Base-by-base conservation (phyloP, 352 stramenopile species). In the Phytophthora kernoviae region DNA sequence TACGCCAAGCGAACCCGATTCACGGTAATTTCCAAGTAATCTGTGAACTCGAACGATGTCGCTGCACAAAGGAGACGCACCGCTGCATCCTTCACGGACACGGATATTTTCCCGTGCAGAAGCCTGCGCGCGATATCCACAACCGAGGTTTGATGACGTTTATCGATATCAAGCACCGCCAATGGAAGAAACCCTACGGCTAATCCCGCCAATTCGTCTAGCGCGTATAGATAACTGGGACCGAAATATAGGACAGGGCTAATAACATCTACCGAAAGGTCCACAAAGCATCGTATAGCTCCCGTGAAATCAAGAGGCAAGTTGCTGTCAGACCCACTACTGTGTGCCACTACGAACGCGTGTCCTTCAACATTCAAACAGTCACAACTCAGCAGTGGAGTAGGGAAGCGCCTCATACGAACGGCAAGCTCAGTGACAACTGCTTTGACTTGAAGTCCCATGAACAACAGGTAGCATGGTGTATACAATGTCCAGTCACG, bases 61-160 rank as follows among this genome's bases (percentile, higher is more conserved):
- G 62, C 45, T 5, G 70, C 68, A 36, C 61, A 62, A 3, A 91
- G 47, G 1, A 94, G 55, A 5, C 76, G 77, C 5, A 91, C 30
- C 0, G 69, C 60, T 15, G 79, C 59, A 54, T 86, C 60, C 26
- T 77, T 58, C 15, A 90, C 44, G 6, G 33, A 43, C 4, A 86
- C 15, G 9, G n/a, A 14, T 14, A 82, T 27, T 34, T 69, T 88
- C 5, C 83, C 83, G 30, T 94, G 83, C 10, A 92, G 5, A 32
- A 91, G 22, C 4, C 81, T 73, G 10, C 85, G 73, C 12, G 58
- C 20, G 22, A 89, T 90, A 63, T 92, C 85, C 62, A 78, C 86
- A 27, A 68, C 37, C 26, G 73, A 36, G 0, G 70, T 76, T 17
- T 55, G 26, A 27, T 76, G 54, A 4, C 47, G 51, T 26, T 62